Base-by-base conservation (phyloP, 495 filamentous ascomycete species). In the Apiosordaria backusii region DNA sequence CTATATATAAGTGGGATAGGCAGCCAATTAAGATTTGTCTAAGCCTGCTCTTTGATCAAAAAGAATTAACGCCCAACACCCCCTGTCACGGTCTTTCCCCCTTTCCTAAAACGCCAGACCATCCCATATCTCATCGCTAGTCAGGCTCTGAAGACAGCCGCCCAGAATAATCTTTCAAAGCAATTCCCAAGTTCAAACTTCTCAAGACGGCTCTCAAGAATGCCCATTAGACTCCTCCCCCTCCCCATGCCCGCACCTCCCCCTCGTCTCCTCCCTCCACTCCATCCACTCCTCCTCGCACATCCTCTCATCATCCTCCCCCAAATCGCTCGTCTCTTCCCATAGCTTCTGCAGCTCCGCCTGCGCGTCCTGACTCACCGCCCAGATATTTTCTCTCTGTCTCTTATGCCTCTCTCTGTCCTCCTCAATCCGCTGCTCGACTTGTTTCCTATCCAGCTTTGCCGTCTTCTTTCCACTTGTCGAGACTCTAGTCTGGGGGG, bases 341-440 rank as follows among this genome's bases (percentile, higher is more conserved):
- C 87, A 92, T 62, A 92, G 72, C 70, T 77, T 78, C 27, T 72
- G 68, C 72, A 86, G 86, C 64, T 92, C 86, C 65, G 89, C 88
- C 69, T 91, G 86, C 4, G 86, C 83, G 27, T 89, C 86, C 7
- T 80, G 79, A 58, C 82, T 85, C 3, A 97, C 86, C 2, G 91
- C 89, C 95, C 96, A 98, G 74, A 94, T 93, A 69, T 85, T 90
- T 75, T 99, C 95, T 18, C 95, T 77, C 66, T 91, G 79, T 50
- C 95, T 80, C 81, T 98, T 98, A 77, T 98, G 96, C 52, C 95
- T 83, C 76, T 99, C 96, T 7, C 95, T 83, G 77, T 99, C 95
- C 74, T 99, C 95, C 68, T 99, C 96, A 67, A 99, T 97, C 60
- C 95, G 79, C 80, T 97, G 93, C 78, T 97, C 92, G 45, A 97